Base-by-base conservation (phyloP, 2,329 filamentous ascomycete genomes). In the Raffaelea ambrosiae region DNA sequence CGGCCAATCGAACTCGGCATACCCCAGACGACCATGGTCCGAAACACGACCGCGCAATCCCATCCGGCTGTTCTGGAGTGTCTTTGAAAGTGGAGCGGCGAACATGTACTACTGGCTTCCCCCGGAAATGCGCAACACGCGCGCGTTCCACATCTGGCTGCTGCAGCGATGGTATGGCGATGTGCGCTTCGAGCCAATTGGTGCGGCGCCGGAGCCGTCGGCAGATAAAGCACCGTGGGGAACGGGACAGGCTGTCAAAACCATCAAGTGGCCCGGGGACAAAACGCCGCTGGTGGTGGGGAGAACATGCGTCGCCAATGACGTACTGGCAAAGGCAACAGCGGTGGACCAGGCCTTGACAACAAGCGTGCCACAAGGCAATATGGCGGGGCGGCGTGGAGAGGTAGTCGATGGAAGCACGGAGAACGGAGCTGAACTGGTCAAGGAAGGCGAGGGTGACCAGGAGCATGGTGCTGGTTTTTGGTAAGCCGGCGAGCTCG, bases 21-120 rank as follows among this genome's bases (percentile, higher is more conserved):
- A 40, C 19, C 22, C 41, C 1, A 39, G 49, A 1, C 48, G 44
- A 23, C 40, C 46, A 3, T 18, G 33, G 4, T 22, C 31, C 18
- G 50, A 52, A 26, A 46, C 40, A 19, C 47, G 52, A 5, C 54
- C 54, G 7, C 44, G 29, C 23, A 55, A 47, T 23, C 54, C 54
- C 1, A 53, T 55, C 10, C 22, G 40, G 0, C 36, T 53, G 1
- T 55, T 55, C 11, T 55, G 54, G 54, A 21, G 46, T 18, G 49
- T 53, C 9, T 51, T 49, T 23, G 49, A 47, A 3, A 55, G 52
- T 39, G 52, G 52, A 1, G 48, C 40, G 0, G 19, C 45, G 18
- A 54, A 51, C 39, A 50, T 55, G 50, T 50, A 49, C 43, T 48
- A 49, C 22, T 55, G 54, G 54, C 38, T 55, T 14, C 54, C 54